Base-by-base conservation (phyloP, 2,329 filamentous ascomycete genomes). In the Knufia fluminis region DNA sequence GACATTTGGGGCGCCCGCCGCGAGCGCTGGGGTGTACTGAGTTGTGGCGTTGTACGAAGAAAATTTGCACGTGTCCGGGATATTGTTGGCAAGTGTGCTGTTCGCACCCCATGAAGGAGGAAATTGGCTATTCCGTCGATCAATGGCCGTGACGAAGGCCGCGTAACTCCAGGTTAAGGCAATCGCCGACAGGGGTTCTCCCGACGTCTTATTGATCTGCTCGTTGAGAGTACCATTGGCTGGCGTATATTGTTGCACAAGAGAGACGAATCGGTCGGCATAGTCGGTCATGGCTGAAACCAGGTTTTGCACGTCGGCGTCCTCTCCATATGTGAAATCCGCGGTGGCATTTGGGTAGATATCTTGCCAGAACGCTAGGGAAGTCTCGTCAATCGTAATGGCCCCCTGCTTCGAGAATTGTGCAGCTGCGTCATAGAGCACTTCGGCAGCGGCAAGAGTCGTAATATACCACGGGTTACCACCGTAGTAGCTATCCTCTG, bases 401-500 rank as follows among this genome's bases (percentile, higher is more conserved):
- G 72, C 79, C 1, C 79, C 80, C n/a, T 72, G 66, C 42, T 71
- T 67, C 52, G 83, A 74, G 83, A 84, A 90, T 43, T 83, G 79
- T 55, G 82, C 80, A 3, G 87, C 63, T 1, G 86, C 82, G 61
- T 85, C 82, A 62, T 89, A 91, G 2, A 92, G 76, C 62, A 86
- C 79, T 64, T 92, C 86, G 12, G 85, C 86, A 0, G 83, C 83
- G 0, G 83, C 85, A 31, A 87, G 74, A 1, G 84, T 90, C 56
- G 77, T 76, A 7, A 90, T 73, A 59, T 87, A 86, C 86, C 86
- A 91, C 2, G 86, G 85, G 63, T 91, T 87, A 4, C 85, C 85
- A 52, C 78, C 79, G 65, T 81, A 84, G 66, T 90, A 91, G 12
- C 73, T 68, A 58, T 92, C 86, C 64, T 86, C 83, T 0, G 80